A percentile compares a stretch with the other conserved stretches of the same genome.
phyloP scores from a whole-genome alignment of 805 yeast genomes.

The Maudiozyma saulgeensis region DNA sequence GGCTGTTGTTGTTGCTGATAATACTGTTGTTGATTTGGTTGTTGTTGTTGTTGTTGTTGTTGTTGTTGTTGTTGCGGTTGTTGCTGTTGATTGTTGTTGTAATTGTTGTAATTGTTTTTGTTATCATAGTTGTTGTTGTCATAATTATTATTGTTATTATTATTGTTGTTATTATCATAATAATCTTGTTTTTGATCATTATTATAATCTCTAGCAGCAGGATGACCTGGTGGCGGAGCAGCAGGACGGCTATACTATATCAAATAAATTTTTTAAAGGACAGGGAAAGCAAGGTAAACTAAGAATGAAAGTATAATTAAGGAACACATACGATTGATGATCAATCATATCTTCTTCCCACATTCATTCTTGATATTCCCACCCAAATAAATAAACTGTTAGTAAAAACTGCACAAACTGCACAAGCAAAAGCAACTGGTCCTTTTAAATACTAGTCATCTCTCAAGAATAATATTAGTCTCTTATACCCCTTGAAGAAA shows the following conservation, averaged over 20 bases:
- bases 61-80: conserved; percentile 12
- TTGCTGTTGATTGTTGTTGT: conserved; percentile 2
- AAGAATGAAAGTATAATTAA: background rate
- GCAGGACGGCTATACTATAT: conserved; percentile 20
- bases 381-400: too few species aligned
- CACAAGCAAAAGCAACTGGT: too few species aligned
- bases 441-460: too few species aligned
- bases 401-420: background rate
- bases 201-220: background rate
- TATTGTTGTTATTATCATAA: background rate
- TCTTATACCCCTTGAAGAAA: too few species aligned
- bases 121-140: conserved; percentile 28
- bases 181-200: conserved; percentile 1
- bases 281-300: background rate
- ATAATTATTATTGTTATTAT: conserved; percentile 2
- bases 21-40: conserved; percentile 38
- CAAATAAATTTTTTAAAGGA: background rate
- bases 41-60: conserved; percentile 14
- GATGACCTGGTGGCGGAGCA: conserved; percentile 11
- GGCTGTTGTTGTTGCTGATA: conserved; percentile 15
- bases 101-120: conserved; percentile 11
- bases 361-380: too few species aligned
- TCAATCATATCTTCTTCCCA: too few species aligned
- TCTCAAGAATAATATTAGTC: too few species aligned
- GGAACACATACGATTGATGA: too few species aligned